phyloP scores from a whole-genome alignment of 331 rosid species.

The Saraca asoca region DNA sequence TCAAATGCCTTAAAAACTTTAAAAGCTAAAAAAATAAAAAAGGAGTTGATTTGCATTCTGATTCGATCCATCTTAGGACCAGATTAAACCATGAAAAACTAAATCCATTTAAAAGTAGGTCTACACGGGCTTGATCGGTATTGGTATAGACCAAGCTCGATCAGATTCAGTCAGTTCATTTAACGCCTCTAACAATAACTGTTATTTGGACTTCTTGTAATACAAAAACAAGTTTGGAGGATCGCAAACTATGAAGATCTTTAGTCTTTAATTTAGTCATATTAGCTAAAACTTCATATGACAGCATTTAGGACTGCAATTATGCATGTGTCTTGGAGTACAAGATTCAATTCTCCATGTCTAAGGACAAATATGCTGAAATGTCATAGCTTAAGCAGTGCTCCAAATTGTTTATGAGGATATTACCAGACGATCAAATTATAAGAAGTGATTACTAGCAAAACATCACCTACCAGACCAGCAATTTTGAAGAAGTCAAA shows the following conservation, averaged over 20 bases:
- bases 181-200: not conserved
- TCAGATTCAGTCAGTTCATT: not conserved
- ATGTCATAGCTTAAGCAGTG: not conserved
- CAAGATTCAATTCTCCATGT: not conserved
- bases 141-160: too few relatives aligned
- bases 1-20: too few relatives aligned
- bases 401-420: not conserved
- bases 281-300: not conserved
- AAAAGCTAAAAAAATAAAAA: too few relatives aligned
- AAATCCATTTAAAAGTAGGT: too few relatives aligned
- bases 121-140: too few relatives aligned
- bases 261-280: not conserved
- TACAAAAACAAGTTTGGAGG: not conserved
- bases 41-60: too few relatives aligned
- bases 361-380: not conserved
- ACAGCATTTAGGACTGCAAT: not conserved
- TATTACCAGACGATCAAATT: not conserved
- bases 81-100: too few relatives aligned
- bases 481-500: conserved; percentile 69
- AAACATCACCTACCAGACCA: conserved; percentile 48
- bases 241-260: conserved; percentile 13
- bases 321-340: not conserved
- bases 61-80: too few relatives aligned
- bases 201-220: not conserved
- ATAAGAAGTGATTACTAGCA: not conserved